phyloP scores from a whole-genome alignment of 2,329 filamentous ascomycete species.

The Sporothrix inflata region DNA sequence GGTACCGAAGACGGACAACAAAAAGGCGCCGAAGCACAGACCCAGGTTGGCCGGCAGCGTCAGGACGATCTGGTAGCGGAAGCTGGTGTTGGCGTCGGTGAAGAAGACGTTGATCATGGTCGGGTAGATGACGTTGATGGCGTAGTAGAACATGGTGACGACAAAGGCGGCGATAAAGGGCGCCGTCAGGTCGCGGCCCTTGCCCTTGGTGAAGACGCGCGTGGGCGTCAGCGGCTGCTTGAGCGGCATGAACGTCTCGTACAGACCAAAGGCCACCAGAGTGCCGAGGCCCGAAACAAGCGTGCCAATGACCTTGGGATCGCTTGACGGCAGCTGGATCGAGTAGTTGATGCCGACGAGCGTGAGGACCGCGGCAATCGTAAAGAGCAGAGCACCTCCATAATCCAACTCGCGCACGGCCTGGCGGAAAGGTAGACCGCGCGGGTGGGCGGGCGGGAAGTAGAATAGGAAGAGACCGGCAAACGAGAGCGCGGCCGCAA shows the following conservation, averaged over 20 bases:
- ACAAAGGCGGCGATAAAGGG: constrained; percentile 50
- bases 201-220: constrained; percentile 49
- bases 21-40: constrained; percentile 47
- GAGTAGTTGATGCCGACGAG: constrained; percentile 48
- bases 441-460: constrained; percentile 41
- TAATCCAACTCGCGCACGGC: constrained; percentile 46
- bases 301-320: constrained; percentile 45
- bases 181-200: constrained; percentile 52
- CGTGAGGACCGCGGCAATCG: constrained; percentile 42
- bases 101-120: constrained; percentile 53
- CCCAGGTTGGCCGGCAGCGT: constrained; percentile 51
- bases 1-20: constrained; percentile 48
- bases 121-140: constrained; percentile 50
- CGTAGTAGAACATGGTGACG: constrained; percentile 57
- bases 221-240: constrained; percentile 50
- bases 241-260: constrained; percentile 44
- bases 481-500: constrained; percentile 49
- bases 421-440: constrained; percentile 42
- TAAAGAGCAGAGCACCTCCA: constrained; percentile 45
- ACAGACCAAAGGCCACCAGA: constrained; percentile 44
- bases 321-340: constrained; percentile 42
- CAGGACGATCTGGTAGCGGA: constrained; percentile 43
- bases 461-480: constrained; percentile 47
- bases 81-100: constrained; percentile 42
- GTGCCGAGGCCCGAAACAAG: constrained; percentile 43